phyloP scores from a whole-genome alignment of 129 eudicot genomes.

The Flaveria linearis region DNA sequence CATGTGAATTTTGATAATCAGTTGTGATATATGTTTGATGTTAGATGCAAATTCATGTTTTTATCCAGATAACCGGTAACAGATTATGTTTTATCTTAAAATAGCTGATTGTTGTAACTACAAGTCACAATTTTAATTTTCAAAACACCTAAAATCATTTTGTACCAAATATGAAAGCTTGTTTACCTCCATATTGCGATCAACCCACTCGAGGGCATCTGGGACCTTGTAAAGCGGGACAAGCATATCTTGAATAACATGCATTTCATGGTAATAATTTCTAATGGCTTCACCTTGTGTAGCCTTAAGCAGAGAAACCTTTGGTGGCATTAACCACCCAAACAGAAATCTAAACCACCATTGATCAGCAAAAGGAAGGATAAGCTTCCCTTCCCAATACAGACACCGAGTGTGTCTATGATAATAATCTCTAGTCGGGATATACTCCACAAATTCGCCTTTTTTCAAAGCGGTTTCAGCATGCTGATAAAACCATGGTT shows the following conservation, averaged over 20 bases:
- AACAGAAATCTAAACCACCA: slow-evolving; percentile 82
- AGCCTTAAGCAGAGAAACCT: slow-evolving; percentile 96
- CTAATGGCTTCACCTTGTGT: slow-evolving; percentile 96
- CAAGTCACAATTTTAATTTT: neutral
- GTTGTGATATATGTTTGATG: neutral
- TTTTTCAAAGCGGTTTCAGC: slow-evolving; percentile 73
- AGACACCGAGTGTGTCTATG: slow-evolving; percentile 95
- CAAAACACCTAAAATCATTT: neutral
- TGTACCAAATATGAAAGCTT: neutral
- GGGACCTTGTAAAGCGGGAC: slow-evolving; percentile 94
- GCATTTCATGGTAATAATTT: slow-evolving; percentile 94
- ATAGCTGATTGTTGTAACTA: too few species aligned
- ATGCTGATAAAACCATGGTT: slow-evolving; percentile 94
- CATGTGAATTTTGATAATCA: neutral
- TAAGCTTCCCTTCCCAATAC: slow-evolving; percentile 99
- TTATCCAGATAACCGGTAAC: too few species aligned
- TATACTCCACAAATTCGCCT: slow-evolving; percentile 96
- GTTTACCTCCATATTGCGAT: slow-evolving; percentile 90
- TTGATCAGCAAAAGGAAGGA: slow-evolving; percentile 92
- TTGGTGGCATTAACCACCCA: slow-evolving; percentile 98
- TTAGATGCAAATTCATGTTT: neutral
- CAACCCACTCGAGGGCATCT: slow-evolving; percentile 88
- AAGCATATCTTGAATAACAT: slow-evolving; percentile 95
- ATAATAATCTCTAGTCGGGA: slow-evolving; percentile 89
- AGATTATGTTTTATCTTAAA: too few species aligned